phyloP scores from a whole-genome alignment of 169 alveolate species.

The Plasmodium fragile region DNA sequence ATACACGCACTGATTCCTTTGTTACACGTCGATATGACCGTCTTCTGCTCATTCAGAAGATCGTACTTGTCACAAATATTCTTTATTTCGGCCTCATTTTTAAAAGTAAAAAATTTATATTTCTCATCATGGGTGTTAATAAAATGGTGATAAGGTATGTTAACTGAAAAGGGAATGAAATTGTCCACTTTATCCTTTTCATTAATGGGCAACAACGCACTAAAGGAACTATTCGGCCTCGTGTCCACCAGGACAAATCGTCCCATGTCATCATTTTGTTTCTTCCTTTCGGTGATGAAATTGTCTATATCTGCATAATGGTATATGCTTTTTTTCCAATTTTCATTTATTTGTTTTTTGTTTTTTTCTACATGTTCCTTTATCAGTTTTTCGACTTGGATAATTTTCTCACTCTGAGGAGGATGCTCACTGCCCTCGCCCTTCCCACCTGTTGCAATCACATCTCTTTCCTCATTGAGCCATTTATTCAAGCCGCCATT shows the following conservation, averaged over 20 bases:
- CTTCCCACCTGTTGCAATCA: background rate
- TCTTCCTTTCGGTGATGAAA: slow-evolving; percentile 9
- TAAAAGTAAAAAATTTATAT: slow-evolving; percentile 55
- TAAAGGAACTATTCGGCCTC: slow-evolving; percentile 35
- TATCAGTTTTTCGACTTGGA: slow-evolving; percentile 6
- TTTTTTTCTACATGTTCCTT: slow-evolving; percentile 40
- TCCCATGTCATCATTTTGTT: background rate
- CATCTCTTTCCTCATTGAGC: slow-evolving; percentile 32
- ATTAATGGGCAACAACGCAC: slow-evolving; percentile 17
- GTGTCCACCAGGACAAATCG: slow-evolving; percentile 28
- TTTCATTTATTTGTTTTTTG: background rate
- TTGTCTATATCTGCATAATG: slow-evolving; percentile 51
- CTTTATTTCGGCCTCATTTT: slow-evolving; percentile 30
- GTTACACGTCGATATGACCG: slow-evolving; percentile 20
- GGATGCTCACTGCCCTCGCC: background rate
- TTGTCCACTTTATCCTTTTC: slow-evolving; percentile 25
- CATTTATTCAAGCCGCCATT: slow-evolving; percentile 76
- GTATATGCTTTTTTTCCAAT: slow-evolving; percentile 25
- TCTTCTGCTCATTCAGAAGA: slow-evolving; percentile 33
- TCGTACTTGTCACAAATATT: slow-evolving; percentile 25
- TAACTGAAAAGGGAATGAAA: slow-evolving; percentile 40
- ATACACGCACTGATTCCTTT: slow-evolving; percentile 59
- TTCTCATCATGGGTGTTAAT: slow-evolving; percentile 18
- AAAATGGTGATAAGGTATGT: slow-evolving; percentile 58
- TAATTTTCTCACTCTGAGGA: background rate